Conservation (phyloP, 2,329 filamentous ascomycete genomes). For the Harringtonia aguacate region DNA sequence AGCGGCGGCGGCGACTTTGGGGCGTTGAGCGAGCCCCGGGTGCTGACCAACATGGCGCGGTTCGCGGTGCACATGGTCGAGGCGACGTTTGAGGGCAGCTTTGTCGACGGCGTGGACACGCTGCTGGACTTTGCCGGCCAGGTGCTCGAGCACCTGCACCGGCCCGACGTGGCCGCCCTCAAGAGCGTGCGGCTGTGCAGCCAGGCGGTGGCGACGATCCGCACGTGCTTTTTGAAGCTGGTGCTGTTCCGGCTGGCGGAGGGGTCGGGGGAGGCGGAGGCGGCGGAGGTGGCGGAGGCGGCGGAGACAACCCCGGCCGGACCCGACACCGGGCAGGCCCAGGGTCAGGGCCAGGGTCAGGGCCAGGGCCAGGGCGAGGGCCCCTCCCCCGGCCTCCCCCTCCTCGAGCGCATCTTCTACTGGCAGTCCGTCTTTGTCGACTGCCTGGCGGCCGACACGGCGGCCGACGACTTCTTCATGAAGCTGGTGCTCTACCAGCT, state of each 20-base stretch:
- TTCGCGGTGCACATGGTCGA: constrained; percentile 76
- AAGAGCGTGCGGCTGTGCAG: constrained; percentile 90
- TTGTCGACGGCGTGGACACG: constrained; percentile 74
- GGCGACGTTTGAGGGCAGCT: constrained; percentile 93
- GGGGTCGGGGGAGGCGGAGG: constrained; percentile 51
- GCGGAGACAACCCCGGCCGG: no score
- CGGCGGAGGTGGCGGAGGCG: constrained; percentile 17
- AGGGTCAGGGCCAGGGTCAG: no score
- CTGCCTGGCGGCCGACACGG: constrained; percentile 49
- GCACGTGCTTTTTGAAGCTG: constrained; percentile 66
- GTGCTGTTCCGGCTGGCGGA: constrained; percentile 76
- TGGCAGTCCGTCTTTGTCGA: constrained; percentile 90
- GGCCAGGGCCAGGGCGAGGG: neutral
- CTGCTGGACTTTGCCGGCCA: constrained; percentile 80
- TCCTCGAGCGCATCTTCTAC: constrained; percentile 80
- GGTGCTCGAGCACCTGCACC: constrained; percentile 78
- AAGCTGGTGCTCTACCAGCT: constrained; percentile 86
- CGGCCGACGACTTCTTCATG: constrained; percentile 58
- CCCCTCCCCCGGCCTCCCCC: constrained; percentile 32
- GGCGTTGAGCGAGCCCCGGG: constrained; percentile 65
- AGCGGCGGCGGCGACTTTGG: no score
- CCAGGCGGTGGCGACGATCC: constrained; percentile 67
- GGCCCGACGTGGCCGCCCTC: constrained; percentile 65
- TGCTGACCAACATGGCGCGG: constrained; percentile 77
- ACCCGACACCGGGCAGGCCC: no score